Evolutionary conservation across 805 yeast genomes (phyloP), one percentile per base, ranked within the genome.

Genomic region (Kuraishia borneana): DNA sequence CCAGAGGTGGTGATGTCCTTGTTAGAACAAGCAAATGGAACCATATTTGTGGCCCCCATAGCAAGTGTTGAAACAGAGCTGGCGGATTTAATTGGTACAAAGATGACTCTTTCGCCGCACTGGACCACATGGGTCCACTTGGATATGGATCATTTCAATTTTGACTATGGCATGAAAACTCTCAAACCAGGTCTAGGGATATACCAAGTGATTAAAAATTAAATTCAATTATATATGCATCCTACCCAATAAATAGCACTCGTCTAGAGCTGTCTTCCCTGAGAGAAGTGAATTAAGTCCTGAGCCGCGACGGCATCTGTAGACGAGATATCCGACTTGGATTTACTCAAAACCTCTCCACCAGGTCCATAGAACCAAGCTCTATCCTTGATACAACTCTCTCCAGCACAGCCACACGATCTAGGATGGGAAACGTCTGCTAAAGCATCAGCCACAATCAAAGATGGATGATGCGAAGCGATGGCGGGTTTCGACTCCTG

Each of bases 71-170:
- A 26, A 2, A 25, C 27, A 9, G 14, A 32, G 12, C 16, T 32
- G 7, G 5, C 34, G 5, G 18, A 6, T 22, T 7, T 18, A 9
- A 7, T 5, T n/a, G 32, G 14, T 10, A 28, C 13, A 16, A 30
- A 18, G 6, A 40, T 47, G 18, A 32, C 38, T 3, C 34, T 40
- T 16, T 32, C 38, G 5, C 33, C 43, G 29, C 31, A 52, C 1
- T 67, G 68, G 63, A 45, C 52, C 10, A 62, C 64, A 27, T 36
- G 36, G 2, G 58, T 51, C 42, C 94, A 83, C 53, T 42, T 76
- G 12, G 92, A 83, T 45, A 43, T 84, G 58, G 95, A 85, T 48
- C 89, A 82, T 51, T 60, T 83, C 32, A 85, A 83, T 42, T 51
- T 63, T 25, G 44, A 51, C 4, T 39, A 57, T 32, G 53, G 57